These are phyloP conservation scores for Xylaria sp. DNA, from an alignment of 2,329 filamentous ascomycete species.

Conservation along the genomic window DNA sequence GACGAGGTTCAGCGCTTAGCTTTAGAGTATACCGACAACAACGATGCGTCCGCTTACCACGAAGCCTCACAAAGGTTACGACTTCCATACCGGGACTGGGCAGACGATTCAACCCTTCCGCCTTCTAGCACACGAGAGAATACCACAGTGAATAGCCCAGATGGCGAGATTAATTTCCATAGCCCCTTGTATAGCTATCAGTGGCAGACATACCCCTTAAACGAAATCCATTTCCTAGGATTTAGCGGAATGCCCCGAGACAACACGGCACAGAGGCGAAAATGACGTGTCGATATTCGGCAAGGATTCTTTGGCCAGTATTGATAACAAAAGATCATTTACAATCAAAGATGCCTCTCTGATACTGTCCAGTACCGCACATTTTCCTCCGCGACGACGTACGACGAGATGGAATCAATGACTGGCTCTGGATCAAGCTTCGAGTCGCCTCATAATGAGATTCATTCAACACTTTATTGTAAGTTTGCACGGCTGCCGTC, in stretches of 20 bases:
- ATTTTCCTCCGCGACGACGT: conserved; percentile 53
- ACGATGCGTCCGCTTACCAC: conserved; percentile 52
- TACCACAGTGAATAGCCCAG: conserved; percentile 55
- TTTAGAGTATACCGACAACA: conserved; percentile 52
- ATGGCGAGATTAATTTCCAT: conserved; percentile 52
- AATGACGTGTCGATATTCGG: conserved; percentile 47
- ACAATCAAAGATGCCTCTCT: conserved; percentile 5
- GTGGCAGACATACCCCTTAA: conserved; percentile 56
- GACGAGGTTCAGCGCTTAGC: conserved; percentile 59
- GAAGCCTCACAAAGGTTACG: conserved; percentile 59
- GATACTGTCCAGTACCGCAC: conserved; percentile 53
- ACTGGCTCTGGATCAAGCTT: conserved; percentile 53
- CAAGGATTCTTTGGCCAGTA: conserved; percentile 55
- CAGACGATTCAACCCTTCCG: conserved; percentile 55
- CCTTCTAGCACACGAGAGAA: conserved; percentile 50
- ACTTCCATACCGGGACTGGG: conserved; percentile 67
- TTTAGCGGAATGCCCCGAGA: conserved; percentile 49
- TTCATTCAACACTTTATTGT: conserved; percentile 62
- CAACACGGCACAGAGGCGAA: conserved; percentile 50
- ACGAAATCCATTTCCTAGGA: conserved; percentile 52
- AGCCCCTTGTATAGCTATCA: conserved; percentile 65
- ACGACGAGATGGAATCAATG: conserved; percentile 53
- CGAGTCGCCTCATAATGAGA: conserved; percentile 57
- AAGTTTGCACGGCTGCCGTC: conserved; percentile 35
- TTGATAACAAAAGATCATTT: too few relatives aligned